phyloP scores from a whole-genome alignment of 257 asterid genomes.

The Solanum gandarillasii region DNA sequence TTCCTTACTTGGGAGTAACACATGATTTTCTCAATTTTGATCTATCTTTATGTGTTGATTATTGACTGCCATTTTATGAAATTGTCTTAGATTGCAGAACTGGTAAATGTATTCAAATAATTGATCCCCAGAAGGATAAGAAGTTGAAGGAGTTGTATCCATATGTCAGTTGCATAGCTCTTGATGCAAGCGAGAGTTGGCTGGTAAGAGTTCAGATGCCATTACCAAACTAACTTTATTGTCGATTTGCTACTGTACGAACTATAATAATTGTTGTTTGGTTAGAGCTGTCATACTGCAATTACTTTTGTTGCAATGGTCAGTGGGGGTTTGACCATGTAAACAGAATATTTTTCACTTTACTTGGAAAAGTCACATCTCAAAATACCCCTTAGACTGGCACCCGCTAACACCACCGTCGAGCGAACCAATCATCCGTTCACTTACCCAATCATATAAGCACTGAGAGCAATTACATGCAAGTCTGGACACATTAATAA shows the following conservation, averaged over 20 bases:
- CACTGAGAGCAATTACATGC: background rate
- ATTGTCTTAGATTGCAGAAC: slow-evolving; percentile 62
- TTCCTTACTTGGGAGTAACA: background rate
- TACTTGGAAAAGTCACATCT: background rate
- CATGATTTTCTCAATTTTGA: background rate
- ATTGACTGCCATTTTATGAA: slow-evolving; percentile 3
- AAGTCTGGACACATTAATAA: background rate
- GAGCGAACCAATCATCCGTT: background rate
- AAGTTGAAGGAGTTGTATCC: slow-evolving; percentile 29
- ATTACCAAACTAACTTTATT: background rate
- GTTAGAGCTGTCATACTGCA: background rate
- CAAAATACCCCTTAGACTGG: background rate
- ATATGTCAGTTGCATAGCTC: slow-evolving; percentile 71
- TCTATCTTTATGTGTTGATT: background rate
- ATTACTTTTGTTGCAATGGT: background rate
- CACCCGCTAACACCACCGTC: background rate
- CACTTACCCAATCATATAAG: background rate
- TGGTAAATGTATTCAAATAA: slow-evolving; percentile 73
- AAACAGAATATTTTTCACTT: background rate
- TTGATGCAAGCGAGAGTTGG: slow-evolving; percentile 97
- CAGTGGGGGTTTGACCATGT: background rate
- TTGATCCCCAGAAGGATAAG: slow-evolving; percentile 46
- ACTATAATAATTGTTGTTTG: background rate
- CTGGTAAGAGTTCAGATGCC: slow-evolving; percentile 50
- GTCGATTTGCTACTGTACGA: background rate